Conservation (phyloP, 306 rosid genomes). For the Dalbergia cochinchinensis region DNA sequence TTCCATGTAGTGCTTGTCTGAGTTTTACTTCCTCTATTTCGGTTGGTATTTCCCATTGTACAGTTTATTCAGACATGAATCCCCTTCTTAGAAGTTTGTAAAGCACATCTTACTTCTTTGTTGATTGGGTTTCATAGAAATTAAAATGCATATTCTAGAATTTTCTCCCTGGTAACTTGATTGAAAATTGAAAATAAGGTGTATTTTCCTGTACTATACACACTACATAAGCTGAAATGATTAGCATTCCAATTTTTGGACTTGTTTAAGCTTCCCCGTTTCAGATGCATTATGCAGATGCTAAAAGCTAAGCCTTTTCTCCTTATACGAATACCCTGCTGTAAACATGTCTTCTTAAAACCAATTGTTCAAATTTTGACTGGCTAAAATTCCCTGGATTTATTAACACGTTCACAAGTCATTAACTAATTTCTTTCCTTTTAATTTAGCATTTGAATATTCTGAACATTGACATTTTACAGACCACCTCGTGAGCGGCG, state of each 20-base stretch:
- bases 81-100: slow-evolving; percentile 1
- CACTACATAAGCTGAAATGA: background rate
- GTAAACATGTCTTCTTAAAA: background rate
- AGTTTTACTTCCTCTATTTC: slow-evolving; percentile 18
- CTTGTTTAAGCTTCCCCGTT: slow-evolving; percentile 15
- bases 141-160: background rate
- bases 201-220: slow-evolving; percentile 10
- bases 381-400: background rate
- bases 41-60: slow-evolving; percentile 18
- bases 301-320: background rate
- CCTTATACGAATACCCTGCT: background rate
- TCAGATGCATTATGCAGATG: slow-evolving; percentile 13
- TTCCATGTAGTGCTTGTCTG: slow-evolving; percentile 18
- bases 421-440: slow-evolving; percentile 2
- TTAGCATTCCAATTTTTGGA: slow-evolving; percentile 24
- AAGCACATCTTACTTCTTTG: slow-evolving; percentile 12
- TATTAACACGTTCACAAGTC: background rate
- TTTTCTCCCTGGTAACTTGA: slow-evolving; percentile 2
- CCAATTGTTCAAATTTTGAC: background rate
- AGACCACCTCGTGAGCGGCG: slow-evolving; percentile 86
- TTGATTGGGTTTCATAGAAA: background rate
- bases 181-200: slow-evolving; percentile 6
- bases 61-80: background rate
- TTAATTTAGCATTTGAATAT: slow-evolving; percentile 12
- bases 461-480: slow-evolving; percentile 45